phyloP scores from a whole-genome alignment of 2,329 filamentous ascomycete species.

The Sordariomycetes sp. region DNA sequence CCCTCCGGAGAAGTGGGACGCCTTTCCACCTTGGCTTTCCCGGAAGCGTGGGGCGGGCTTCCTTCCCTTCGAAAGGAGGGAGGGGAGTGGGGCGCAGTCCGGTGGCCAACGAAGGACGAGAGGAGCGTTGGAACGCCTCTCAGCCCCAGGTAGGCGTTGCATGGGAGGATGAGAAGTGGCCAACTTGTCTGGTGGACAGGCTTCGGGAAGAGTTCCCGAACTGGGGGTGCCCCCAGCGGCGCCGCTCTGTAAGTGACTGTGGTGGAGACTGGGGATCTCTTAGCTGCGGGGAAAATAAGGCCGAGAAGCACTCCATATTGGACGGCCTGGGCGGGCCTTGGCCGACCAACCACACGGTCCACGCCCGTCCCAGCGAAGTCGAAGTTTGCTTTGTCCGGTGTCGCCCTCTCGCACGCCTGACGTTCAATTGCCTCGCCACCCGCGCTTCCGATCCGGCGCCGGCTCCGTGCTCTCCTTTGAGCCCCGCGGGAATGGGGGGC shows the following conservation, averaged over 20 bases:
- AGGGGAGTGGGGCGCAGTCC: not conserved
- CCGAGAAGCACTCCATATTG: not conserved
- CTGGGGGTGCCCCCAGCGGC: not conserved
- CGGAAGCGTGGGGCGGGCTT: not conserved
- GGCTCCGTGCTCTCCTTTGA: not conserved
- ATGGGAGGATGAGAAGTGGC: not conserved
- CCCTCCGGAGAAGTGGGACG: not conserved
- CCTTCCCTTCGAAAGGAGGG: not conserved
- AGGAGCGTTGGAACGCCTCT: not conserved
- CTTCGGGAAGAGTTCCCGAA: not conserved
- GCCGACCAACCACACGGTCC: not conserved
- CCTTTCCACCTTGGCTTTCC: not conserved
- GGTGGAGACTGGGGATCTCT: not conserved
- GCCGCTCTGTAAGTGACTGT: not conserved
- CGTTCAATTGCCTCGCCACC: not conserved
- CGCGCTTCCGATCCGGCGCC: not conserved
- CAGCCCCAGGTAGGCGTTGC: not conserved
- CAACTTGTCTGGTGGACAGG: not conserved
- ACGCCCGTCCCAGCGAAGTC: not conserved
- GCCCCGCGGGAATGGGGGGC: no score
- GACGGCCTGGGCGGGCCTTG: not conserved
- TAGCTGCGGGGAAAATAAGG: not conserved
- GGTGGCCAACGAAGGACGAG: not conserved
- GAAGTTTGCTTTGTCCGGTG: not conserved
- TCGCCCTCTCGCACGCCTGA: not conserved